Percentiles rank a stretch among this genome's conserved stretches.
phyloP scores from a whole-genome alignment of 169 alveolate genomes.

The Theileria annulata region DNA sequence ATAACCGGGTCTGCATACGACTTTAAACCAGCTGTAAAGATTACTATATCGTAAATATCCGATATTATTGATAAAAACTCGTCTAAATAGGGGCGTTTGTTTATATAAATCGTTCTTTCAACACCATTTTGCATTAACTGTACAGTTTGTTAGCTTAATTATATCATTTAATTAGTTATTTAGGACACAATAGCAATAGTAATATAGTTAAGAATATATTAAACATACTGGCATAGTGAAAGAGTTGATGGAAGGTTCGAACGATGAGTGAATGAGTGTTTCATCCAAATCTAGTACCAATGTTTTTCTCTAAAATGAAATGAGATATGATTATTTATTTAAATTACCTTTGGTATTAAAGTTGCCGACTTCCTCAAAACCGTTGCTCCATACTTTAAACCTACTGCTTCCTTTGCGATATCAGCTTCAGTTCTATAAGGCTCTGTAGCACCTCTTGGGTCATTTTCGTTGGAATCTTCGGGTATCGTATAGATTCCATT shows the following conservation, averaged over 20 bases:
- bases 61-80: constrained; percentile 61
- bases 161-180: neutral
- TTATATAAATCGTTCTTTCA: constrained; percentile 51
- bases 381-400: neutral
- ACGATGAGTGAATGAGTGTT: constrained; percentile 66
- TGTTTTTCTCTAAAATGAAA: constrained; percentile 51
- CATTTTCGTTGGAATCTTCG: neutral
- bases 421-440: neutral
- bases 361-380: neutral
- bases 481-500: neutral
- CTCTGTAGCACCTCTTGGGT: neutral
- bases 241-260: constrained; percentile 32
- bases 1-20: constrained; percentile 75
- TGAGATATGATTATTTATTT: neutral
- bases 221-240: constrained; percentile 57
- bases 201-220: neutral
- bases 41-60: constrained; percentile 67
- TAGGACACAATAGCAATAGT: neutral
- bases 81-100: constrained; percentile 67
- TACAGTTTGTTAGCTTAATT: neutral
- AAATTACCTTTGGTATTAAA: neutral
- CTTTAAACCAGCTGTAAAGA: constrained; percentile 67
- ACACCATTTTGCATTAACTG: constrained; percentile 59
- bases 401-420: neutral
- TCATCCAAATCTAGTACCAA: constrained; percentile 77